Evolutionary conservation across 116 monocot genomes (phyloP), one percentile per base, ranked within the genome.

Genomic region (Posidonia oceanica): DNA sequence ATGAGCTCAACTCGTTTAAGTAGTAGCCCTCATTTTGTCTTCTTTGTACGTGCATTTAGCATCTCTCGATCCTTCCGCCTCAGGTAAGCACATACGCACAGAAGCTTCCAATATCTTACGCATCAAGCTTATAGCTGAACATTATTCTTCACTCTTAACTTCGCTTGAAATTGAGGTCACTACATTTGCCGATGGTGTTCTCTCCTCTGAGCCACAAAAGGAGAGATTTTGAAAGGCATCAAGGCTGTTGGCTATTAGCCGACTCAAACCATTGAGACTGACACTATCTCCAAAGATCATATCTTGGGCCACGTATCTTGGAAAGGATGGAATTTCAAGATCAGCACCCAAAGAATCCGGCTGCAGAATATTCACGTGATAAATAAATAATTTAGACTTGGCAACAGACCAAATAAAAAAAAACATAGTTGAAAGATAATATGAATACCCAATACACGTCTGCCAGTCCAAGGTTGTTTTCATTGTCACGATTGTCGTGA

Each of bases 281-380:
- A 69, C 55, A 63, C 69, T 75, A 16, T 92, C 97, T 7, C 80
- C 80, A 37, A 85, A 75, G 41, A 80, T 66, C 29, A 87, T 39
- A 61, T 91, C 81, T 61, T 83, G 78, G 14, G 67, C 73, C 17
- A 75, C 68, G 61, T 78, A 96, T 96, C 75, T 88, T 38, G 54
- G 75, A 65, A 65, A 70, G 10, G 84, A 65, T 23, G 89, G 82
- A 36, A 86, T 74, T n/a, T 92, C 97, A 77, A 97, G 73, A 66
- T 92, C 97, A 64, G 83, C 80, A 42, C 92, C 89, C 42, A 92
- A 80, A 58, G 92, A 97, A 87, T 97, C 97, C 4, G 92, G 85
- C 97, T 91, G 88, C 55, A 79, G 1, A 60, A 15, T 40, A 11
- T 52, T 11, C 39, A 59, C 10, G n/a, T 20, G 10, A 70, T 36